Base-by-base conservation (phyloP, 768 basidiomycete species). In the Sporobolomyces pararoseus region DNA sequence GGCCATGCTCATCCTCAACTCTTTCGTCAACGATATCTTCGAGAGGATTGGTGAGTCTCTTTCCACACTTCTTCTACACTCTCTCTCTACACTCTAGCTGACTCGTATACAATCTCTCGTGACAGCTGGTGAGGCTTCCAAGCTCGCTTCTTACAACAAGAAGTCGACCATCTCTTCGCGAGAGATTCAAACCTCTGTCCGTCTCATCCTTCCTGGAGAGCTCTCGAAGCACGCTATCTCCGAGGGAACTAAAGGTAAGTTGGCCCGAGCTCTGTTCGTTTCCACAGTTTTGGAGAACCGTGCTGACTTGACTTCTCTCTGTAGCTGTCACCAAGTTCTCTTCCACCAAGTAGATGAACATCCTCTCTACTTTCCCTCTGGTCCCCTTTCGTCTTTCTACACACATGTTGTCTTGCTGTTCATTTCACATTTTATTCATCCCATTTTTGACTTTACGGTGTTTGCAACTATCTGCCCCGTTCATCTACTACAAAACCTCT, bases 131-230 rank as follows among this genome's bases (percentile, higher is more conserved):
- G 81, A 81, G 70, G 81, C 81, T 47, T 81, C 81, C 76, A 81
- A 94, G 83, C 88, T 96, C 75, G 94, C 94, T 50, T 84, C 91
- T 1, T 97, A 97, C 84, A 95, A 92, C 73, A 94, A 95, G 84
- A 95, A 94, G 82, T 96, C 94, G 10, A 98, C 95, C 44, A 96
- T 98, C 80, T 96, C 95, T 50, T 96, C 93, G 62, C 91, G 94
- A 71, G 94, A 97, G 82, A 97, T 97, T 76, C 94, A 98, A 81
- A 97, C 95, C 44, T 86, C 91, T 52, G 95, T 98, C 63, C 89
- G 95, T 72, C 86, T 97, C 65, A 95, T 98, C 81, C 89, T 98
- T 34, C 93, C 95, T 76, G 92, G 91, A 79, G 91, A 94, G 82
- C 87, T 95, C 60, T 89, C 90, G 77, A 94, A 94, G 84, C 90